These are phyloP conservation scores for Phytophthora quininea DNA, from an alignment of 352 stramenopile genomes.

Conservation along the genomic window DNA sequence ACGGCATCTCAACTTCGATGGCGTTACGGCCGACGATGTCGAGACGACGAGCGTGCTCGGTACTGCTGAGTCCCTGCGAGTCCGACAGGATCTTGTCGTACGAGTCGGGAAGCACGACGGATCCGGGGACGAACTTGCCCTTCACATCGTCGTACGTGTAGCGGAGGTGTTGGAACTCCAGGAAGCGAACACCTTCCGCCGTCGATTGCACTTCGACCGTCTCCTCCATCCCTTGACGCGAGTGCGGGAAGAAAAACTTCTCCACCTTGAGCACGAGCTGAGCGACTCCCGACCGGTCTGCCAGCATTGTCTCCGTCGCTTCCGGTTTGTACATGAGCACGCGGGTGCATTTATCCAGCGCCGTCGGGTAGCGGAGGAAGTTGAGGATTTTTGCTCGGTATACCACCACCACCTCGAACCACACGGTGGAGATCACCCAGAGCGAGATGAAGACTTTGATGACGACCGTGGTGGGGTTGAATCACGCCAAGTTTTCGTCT, in stretches of 20 bases:
- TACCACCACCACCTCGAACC: constrained; percentile 53
- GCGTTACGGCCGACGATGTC: constrained; percentile 68
- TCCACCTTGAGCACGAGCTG: constrained; percentile 59
- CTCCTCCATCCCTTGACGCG: constrained; percentile 51
- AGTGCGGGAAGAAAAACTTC: constrained; percentile 48
- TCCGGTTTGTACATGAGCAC: constrained; percentile 71
- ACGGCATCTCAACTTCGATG: constrained; percentile 71
- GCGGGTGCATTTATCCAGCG: constrained; percentile 49
- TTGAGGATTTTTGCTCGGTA: constrained; percentile 57
- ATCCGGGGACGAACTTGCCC: constrained; percentile 55
- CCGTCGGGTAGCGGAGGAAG: constrained; percentile 59
- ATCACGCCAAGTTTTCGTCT: constrained; percentile 52
- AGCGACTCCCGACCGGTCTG: constrained; percentile 62
- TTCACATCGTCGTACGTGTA: constrained; percentile 61
- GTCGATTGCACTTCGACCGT: constrained; percentile 54
- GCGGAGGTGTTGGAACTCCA: constrained; percentile 71
- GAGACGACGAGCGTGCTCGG: constrained; percentile 43
- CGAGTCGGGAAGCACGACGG: constrained; percentile 49
- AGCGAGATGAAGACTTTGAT: constrained; percentile 70
- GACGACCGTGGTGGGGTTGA: constrained; percentile 53
- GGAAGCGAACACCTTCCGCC: constrained; percentile 41
- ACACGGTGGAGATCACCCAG: constrained; percentile 62
- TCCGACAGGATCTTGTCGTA: constrained; percentile 57
- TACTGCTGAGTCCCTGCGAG: constrained; percentile 46
- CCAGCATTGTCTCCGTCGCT: constrained; percentile 59